Base-by-base conservation (phyloP, 1,284 basidiomycete species). In the Cutaneotrichosporon sp. region DNA sequence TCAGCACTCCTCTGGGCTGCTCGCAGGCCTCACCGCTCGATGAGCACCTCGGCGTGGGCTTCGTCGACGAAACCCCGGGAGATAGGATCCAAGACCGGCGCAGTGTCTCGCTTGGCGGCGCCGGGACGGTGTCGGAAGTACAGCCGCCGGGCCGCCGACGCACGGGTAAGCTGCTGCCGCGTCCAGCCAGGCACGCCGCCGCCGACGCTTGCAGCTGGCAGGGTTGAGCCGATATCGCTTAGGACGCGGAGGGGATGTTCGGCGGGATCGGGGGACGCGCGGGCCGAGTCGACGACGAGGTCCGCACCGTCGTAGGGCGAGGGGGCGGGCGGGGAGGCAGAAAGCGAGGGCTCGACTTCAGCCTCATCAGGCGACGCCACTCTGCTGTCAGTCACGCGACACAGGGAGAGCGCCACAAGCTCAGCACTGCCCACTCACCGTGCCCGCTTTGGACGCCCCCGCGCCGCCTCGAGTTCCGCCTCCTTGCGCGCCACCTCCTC, bases 71-170 rank as follows among this genome's bases (percentile, higher is more conserved):
- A 12, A 4, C 32, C 32, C n/a, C 46, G 27, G 19, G 37, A 37
- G 10, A 46, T 17, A 10, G 54, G 54, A 24, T 51, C 49, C 14
- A 55, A 33, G 12, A 46, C 35, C 8, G 31, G 20, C 14, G 49
- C 49, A 7, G 49, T 44, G 38, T 55, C 54, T n/a, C 54, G 49
- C 39, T 55, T 55, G 22, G 38, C 38, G 2, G 43, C 38, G 12
- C 46, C 32, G 2, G 46, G 42, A n/a, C 54, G 37, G 26, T 55
- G 44, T 1, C 41, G 46, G 19, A 51, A 55, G 34, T 55, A 55
- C 37, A 17, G 17, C 3, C 37, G 17, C 0, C 49, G 38, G 11
- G 29, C 25, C 4, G 37, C 45, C 5, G 39, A 27, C 7, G 45
- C 38, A 10, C 27, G 22, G 24, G 38, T 37, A 19, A 44, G 41